phyloP scores from a whole-genome alignment of 2,329 filamentous ascomycete genomes.

The Xylaria sp. region DNA sequence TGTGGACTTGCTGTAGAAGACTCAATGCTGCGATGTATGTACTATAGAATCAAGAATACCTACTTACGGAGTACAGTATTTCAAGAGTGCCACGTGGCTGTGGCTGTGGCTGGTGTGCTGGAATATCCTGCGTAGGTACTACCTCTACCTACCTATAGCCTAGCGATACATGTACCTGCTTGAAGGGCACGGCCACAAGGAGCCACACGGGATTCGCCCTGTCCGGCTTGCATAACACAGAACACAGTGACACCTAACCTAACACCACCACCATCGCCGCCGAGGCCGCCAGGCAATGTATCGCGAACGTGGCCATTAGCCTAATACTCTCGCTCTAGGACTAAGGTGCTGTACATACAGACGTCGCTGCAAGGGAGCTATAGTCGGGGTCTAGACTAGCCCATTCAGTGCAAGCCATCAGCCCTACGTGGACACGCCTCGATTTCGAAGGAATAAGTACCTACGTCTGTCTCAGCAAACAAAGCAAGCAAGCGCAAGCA shows the following conservation, averaged over 20 bases:
- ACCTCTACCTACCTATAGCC: too few relatives aligned
- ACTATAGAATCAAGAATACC: not conserved
- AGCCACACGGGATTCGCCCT: constrained; percentile 14
- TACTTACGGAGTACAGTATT: not conserved
- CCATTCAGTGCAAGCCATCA: constrained; percentile 27
- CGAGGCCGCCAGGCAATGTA: not conserved
- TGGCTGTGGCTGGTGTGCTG: constrained; percentile 20
- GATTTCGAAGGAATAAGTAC: constrained; percentile 2
- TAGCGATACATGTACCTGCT: too few relatives aligned
- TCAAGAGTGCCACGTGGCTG: constrained; percentile 23
- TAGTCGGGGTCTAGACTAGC: constrained; percentile 11
- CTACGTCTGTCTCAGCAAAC: constrained; percentile 26
- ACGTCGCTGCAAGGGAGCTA: constrained; percentile 16
- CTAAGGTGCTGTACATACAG: not conserved
- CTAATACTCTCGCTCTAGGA: constrained; percentile 9
- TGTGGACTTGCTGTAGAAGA: not conserved
- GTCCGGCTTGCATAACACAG: constrained; percentile 12
- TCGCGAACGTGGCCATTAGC: constrained; percentile 24
- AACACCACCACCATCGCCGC: not conserved
- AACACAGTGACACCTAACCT: constrained; percentile 5
- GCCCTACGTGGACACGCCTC: constrained; percentile 36
- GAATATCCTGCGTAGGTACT: not conserved
- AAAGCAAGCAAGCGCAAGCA: constrained; percentile 20
- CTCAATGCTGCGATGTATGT: not conserved
- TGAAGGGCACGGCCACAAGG: constrained; percentile 10